Evolutionary conservation across 164 flowering plant species (phyloP), one percentile per base, ranked within the genome.

Genomic region (Chimonanthus praecox): DNA sequence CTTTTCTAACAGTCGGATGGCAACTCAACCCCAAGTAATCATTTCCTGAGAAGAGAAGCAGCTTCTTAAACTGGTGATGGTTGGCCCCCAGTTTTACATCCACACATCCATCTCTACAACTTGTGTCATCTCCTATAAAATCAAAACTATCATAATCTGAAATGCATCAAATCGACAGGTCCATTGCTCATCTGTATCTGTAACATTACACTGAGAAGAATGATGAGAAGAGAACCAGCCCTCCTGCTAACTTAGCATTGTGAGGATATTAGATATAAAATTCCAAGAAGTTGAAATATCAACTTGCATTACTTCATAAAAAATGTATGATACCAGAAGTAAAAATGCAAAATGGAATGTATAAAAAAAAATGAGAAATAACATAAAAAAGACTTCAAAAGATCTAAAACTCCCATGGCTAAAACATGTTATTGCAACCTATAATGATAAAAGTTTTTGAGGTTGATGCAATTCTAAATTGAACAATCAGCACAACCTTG

Each of bases 1-100:
- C 97, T 70, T 82, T 84, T 48, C 84, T 69, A 65, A 94, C 84
- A 13, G 90, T 73, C 18, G 97, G 98, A 83, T 94, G 97, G 48
- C 94, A 83, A 82, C 97, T 88, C 87, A 94, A 85, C 7, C 97
- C 98, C 83, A 94, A 77, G 67, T 94, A 94, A 85, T 94, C 98
- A 83, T 94, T 94, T 65, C 97, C 94, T 67, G 98, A 92, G 81
- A 94, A 94, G 48, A 90, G 81, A 51, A 94, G 85, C 64, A 94
- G 81, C 84, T 85, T 89, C 76, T 75, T 86, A 61, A 80, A 75
- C 67, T 77, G 49, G 64, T 54, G 70, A 71, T 73, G 47, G 62
- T 60, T 50, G 2, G 49, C 51, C 48, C 51, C 82, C 54, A 47
- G 49, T 67, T 74, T 69, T 73, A 49, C 64, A 70, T 78, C 75